Base-by-base conservation (phyloP, 768 basidiomycete genomes). In the Phylloporus scabripes region DNA sequence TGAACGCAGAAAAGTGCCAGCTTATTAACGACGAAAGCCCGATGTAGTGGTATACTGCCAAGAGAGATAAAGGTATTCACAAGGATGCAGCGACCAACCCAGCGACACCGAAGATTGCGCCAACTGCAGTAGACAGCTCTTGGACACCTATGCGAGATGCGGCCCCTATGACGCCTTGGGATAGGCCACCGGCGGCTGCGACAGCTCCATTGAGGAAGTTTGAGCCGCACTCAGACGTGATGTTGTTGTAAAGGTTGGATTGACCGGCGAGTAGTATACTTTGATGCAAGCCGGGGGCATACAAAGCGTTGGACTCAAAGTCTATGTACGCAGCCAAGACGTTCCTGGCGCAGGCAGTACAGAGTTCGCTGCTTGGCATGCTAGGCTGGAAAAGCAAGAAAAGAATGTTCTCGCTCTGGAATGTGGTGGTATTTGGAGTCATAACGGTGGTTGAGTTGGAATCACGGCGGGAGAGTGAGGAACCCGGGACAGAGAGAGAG, bases 261-360 rank as follows among this genome's bases (percentile, higher is more conserved):
- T 97, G 92, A 41, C 77, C 78, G 26, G 70, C 61, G 39, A 98
- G 72, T 47, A 97, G 72, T 12, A 73, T 63, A 60, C 84, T 87
- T 58, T 75, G 74, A 50, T 53, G 45, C 23, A 96, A 60, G 43
- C 95, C 92, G 24, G 85, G 79, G 7, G 77, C 87, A 66, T 92
- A 97, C 1, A 86, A 85, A 38, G 73, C 69, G 48, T 66, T 65
- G 36, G 80, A 77, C 70, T 93, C 88, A 67, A 79, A 94, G 49
- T 72, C 67, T 67, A 90, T 82, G 77, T 89, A 99, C 8, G 81
- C 56, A 2, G 81, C 78, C 56, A 98, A 63, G 62, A 93, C 72
- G 54, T 77, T 77, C 64, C 86, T 80, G 11, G 89, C 82, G 82
- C 95, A 98, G 12, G 82, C 57, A 2, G 76, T 82, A 82, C 95